Conservation (phyloP, 176 grass and related monocot species). For the Carex kokanica region DNA sequence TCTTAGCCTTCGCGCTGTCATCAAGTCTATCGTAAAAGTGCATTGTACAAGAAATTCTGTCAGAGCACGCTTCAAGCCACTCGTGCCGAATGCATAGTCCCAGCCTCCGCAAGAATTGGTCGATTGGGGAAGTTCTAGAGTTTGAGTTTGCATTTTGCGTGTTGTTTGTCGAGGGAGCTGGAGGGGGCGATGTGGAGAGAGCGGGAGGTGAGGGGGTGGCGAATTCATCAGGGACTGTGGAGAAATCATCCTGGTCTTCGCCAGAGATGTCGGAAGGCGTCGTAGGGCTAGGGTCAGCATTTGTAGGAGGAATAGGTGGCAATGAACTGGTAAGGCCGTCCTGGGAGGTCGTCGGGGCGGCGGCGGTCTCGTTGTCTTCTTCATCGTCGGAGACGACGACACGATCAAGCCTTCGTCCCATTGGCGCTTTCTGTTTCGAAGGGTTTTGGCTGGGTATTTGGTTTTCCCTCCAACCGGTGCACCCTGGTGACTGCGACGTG, state of each 20-base stretch:
- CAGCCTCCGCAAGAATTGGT: slow-evolving; percentile 47
- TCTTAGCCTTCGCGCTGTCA: slow-evolving; percentile 39
- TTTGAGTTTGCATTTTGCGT: neutral
- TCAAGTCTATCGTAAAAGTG: slow-evolving; percentile 37
- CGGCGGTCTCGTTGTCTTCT: slow-evolving; percentile 23
- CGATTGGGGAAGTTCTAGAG: slow-evolving; percentile 32
- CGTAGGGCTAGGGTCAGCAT: slow-evolving; percentile 25
- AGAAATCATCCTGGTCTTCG: slow-evolving; percentile 40
- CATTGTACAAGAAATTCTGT: slow-evolving; percentile 19
- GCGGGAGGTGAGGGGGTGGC: slow-evolving; percentile 30
- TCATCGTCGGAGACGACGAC: slow-evolving; percentile 61
- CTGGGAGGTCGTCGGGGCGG: neutral
- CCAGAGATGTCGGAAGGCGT: slow-evolving; percentile 59
- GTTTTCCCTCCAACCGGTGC: slow-evolving; percentile 30
- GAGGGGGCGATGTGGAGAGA: too few species aligned
- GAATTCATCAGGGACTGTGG: slow-evolving; percentile 53
- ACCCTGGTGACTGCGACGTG: too few species aligned
- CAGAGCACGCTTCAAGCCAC: slow-evolving; percentile 59
- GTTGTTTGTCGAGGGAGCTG: neutral
- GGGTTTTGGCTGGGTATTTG: slow-evolving; percentile 1
- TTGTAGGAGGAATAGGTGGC: neutral
- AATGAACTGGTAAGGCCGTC: neutral
- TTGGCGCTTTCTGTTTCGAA: slow-evolving; percentile 17
- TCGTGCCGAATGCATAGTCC: slow-evolving; percentile 59
- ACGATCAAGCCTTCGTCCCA: slow-evolving; percentile 39